Conservation (phyloP, 257 asterid genomes). For the Plectranthus barbatus region DNA sequence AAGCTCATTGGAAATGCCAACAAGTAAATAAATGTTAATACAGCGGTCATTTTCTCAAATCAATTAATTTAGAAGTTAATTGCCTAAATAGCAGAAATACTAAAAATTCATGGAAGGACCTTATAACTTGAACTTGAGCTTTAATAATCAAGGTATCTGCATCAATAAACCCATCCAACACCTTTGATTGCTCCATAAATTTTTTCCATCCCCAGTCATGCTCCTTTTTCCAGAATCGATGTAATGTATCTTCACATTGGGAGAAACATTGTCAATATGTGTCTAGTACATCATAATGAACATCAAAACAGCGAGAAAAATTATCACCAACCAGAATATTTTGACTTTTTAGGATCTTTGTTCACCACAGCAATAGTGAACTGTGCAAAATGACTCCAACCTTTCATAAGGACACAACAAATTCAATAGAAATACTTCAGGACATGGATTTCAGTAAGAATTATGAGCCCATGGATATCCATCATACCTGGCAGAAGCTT, state of each 20-base stretch:
- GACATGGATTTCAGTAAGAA: not conserved
- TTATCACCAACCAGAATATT: slow-evolving; percentile 60
- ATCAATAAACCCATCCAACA: slow-evolving; percentile 73
- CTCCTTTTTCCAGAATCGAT: slow-evolving; percentile 85
- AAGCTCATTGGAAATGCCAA: not conserved
- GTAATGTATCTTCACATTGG: slow-evolving; percentile 61
- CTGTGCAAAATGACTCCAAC: slow-evolving; percentile 94
- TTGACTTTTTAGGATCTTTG: slow-evolving; percentile 82
- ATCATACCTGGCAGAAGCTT: slow-evolving; percentile 82
- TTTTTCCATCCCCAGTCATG: slow-evolving; percentile 99
- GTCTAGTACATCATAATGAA: not conserved
- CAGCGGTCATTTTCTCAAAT: not conserved
- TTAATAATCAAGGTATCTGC: slow-evolving; percentile 69
- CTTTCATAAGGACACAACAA: slow-evolving; percentile 22
- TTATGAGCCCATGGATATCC: not conserved
- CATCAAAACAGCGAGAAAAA: not conserved
- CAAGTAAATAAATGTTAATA: not conserved
- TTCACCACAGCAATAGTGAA: slow-evolving; percentile 89
- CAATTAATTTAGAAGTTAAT: not conserved
- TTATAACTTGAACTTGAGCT: slow-evolving; percentile 92
- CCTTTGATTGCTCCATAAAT: slow-evolving; percentile 88
- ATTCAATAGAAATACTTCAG: slow-evolving; percentile 3
- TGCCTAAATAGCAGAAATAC: not conserved
- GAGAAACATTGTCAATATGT: not conserved
- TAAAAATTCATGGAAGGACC: slow-evolving; percentile 21